A percentile compares a stretch with the other conserved stretches of the same genome.
phyloP scores from a whole-genome alignment of 306 rosid species.

The Quercus bicolor region DNA sequence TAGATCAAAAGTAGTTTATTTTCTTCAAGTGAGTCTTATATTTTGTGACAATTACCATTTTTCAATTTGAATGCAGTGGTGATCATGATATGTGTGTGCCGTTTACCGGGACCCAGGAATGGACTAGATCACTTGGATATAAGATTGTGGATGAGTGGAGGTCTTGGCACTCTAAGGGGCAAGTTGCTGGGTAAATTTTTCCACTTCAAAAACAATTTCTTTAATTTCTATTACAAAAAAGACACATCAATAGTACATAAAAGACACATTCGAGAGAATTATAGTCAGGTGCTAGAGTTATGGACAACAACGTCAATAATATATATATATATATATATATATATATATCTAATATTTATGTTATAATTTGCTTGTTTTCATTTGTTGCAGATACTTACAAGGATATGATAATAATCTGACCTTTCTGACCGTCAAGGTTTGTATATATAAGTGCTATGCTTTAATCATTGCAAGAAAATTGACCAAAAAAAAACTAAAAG shows the following conservation, averaged over 20 bases:
- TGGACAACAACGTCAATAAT: no score
- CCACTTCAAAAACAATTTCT: no score
- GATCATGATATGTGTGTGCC: slow-evolving; percentile 91
- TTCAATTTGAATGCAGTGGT: slow-evolving; percentile 40
- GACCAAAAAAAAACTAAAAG: no score
- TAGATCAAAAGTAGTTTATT: not conserved
- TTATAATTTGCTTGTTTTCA: no score
- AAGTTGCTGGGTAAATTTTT: slow-evolving; percentile 56
- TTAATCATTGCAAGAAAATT: no score
- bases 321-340: no score
- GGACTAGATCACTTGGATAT: slow-evolving; percentile 71
- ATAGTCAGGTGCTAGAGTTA: no score
- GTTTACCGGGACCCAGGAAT: slow-evolving; percentile 67
- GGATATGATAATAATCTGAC: slow-evolving; percentile 40
- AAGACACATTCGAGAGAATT: no score
- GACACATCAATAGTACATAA: no score
- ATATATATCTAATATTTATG: no score
- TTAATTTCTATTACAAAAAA: no score
- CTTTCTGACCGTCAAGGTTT: slow-evolving; percentile 48
- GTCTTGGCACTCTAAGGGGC: slow-evolving; percentile 48
- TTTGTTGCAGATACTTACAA: slow-evolving; percentile 34
- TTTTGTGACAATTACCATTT: not conserved
- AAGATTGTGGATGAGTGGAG: slow-evolving; percentile 57
- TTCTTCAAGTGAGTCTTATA: not conserved
- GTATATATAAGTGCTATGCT: not conserved